A percentile compares a stretch with the other conserved stretches of the same genome.
Conservation (phyloP, 345 rosid species). For the Turnera subulata region DNA sequence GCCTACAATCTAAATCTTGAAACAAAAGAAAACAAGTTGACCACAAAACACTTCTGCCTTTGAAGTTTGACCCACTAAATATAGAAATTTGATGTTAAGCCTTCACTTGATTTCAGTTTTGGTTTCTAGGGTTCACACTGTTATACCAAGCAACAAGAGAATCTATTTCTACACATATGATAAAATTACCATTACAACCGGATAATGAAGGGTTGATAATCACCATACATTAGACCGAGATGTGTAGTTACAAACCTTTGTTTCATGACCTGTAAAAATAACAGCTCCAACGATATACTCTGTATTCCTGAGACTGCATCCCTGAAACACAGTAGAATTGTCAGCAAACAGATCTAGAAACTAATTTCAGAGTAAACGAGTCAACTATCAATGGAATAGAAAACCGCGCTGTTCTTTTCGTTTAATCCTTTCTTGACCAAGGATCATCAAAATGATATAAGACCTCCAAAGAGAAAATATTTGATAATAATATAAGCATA, state of each 20-base stretch:
- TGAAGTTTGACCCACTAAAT: too few species aligned
- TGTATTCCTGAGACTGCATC: conserved; percentile 99
- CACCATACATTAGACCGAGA: not conserved
- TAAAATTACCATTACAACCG: not conserved
- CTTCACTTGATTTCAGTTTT: too few species aligned
- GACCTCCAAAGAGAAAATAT: too few species aligned
- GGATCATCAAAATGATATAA: not conserved
- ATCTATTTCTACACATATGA: not conserved
- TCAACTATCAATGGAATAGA: too few species aligned
- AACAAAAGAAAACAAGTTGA: too few species aligned
- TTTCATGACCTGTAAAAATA: conserved; percentile 93
- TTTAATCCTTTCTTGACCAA: not conserved
- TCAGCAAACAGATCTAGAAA: not conserved
- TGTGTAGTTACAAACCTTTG: conserved; percentile 64
- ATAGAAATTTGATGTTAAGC: too few species aligned
- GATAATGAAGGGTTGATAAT: not conserved
- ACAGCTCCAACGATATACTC: conserved; percentile 83
- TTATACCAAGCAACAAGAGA: not conserved
- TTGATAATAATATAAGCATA: not conserved
- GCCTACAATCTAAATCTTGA: too few species aligned
- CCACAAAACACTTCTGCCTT: too few species aligned
- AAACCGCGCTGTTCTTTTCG: not conserved
- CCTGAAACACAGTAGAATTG: conserved; percentile 41
- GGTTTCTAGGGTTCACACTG: too few species aligned
- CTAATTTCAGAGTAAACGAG: conserved; percentile 14